These are phyloP conservation scores for Coemansia reversa DNA, from an alignment of 192 early-diverging fungal genomes.

Conservation along the genomic window DNA sequence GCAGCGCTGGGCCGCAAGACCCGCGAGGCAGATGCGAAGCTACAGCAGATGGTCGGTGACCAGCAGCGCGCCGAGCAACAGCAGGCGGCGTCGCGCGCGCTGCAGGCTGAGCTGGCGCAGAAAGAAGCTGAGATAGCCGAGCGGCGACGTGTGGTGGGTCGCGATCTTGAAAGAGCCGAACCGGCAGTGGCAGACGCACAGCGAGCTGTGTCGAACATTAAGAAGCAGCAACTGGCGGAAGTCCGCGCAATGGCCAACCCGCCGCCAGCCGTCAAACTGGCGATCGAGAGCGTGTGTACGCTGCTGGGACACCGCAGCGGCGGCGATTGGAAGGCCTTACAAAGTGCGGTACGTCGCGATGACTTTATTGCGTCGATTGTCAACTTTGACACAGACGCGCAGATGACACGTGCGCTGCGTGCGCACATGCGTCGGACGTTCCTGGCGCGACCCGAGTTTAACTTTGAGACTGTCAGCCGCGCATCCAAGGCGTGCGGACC, in stretches of 20 bases:
- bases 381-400: constrained; percentile 86
- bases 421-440: constrained; percentile 79
- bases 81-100: constrained; percentile 74
- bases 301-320: constrained; percentile 78
- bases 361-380: constrained; percentile 98
- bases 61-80: constrained; percentile 93
- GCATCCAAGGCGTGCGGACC: constrained; percentile 99
- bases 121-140: constrained; percentile 76
- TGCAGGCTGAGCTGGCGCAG: constrained; percentile 71
- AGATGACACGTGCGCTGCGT: constrained; percentile 73
- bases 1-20: constrained; percentile 84
- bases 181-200: constrained; percentile 96
- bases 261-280: constrained; percentile 91
- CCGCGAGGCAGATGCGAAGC: constrained; percentile 89
- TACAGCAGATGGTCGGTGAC: constrained; percentile 92
- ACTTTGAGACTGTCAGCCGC: constrained; percentile 94
- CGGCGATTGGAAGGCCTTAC: constrained; percentile 90
- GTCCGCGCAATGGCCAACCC: constrained; percentile 96
- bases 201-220: constrained; percentile 90
- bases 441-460: constrained; percentile 81
- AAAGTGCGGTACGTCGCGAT: constrained; percentile 85
- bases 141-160: constrained; percentile 75
- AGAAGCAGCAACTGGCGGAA: constrained; percentile 95
- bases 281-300: constrained; percentile 96
- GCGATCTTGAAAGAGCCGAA: constrained; percentile 92